Percentiles rank a stretch among this genome's conserved stretches.
phyloP scores from a whole-genome alignment of 805 yeast genomes.

The Barnettozyma siamensis region DNA sequence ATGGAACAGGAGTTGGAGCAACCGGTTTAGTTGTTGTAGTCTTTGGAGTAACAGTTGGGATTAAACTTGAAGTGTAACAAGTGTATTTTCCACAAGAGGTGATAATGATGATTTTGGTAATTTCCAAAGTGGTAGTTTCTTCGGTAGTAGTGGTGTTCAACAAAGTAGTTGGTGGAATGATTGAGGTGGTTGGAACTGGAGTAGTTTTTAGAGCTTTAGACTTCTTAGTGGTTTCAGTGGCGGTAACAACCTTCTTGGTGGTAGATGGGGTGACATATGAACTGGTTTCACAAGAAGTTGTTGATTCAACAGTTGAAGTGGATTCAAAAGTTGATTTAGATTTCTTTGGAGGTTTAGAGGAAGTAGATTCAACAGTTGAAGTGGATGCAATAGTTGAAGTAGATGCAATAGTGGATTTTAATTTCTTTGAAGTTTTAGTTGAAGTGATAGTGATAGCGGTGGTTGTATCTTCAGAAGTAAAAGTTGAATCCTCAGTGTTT shows the following conservation, averaged over 20 bases:
- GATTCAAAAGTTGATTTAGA: neutral
- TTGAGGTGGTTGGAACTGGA: neutral
- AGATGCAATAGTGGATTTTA: neutral
- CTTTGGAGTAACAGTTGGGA: neutral
- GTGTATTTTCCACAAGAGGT: too few species aligned
- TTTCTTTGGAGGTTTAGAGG: too few species aligned
- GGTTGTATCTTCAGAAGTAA: neutral
- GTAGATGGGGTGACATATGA: neutral
- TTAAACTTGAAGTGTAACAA: neutral
- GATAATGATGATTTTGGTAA: too few species aligned
- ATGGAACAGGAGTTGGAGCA: neutral
- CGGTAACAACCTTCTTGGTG: neutral
- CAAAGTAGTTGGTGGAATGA: neutral
- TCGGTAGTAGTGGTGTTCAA: too few species aligned
- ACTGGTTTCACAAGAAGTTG: too few species aligned
- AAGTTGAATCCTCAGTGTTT: too few species aligned
- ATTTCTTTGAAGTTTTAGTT: neutral
- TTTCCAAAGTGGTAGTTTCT: too few species aligned
- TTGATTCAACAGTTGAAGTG: neutral
- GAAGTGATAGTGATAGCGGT: neutral
- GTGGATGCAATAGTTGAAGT: neutral
- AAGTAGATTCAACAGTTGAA: neutral
- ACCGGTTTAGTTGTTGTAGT: conserved; percentile 1
- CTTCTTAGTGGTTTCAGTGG: conserved; percentile 2
- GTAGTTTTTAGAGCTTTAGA: neutral